Percentiles rank a stretch among this genome's conserved stretches.
Evolutionary conservation across 2,329 filamentous ascomycete species (phyloP).

Genomic region (Phialophora verrucosa): DNA sequence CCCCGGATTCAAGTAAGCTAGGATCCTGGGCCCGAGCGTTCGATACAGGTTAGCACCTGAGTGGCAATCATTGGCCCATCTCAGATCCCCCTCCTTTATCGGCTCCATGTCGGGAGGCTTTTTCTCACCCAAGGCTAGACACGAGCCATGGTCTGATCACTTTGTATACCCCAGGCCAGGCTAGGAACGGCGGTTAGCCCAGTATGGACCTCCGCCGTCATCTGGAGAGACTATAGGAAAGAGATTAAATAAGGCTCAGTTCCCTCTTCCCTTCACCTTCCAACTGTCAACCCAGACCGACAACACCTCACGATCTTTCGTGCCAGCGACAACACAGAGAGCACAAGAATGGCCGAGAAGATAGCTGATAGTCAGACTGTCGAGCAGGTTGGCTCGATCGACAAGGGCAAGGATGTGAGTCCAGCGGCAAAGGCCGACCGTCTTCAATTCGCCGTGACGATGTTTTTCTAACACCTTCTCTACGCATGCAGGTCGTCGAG

Average conservation of each 20-base stretch:
- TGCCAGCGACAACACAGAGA: background rate
- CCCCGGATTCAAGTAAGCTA: conserved; percentile 30
- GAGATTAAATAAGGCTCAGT: conserved; percentile 18
- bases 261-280: background rate
- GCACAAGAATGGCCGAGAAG: conserved; percentile 35
- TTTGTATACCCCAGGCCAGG: conserved; percentile 10
- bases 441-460: background rate
- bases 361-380: conserved; percentile 20
- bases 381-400: conserved; percentile 28
- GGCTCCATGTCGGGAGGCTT: conserved; percentile 29
- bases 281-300: conserved; percentile 8
- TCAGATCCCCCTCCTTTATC: conserved; percentile 23
- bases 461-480: background rate
- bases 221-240: conserved; percentile 3
- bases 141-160: conserved; percentile 16
- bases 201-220: conserved; percentile 15
- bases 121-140: conserved; percentile 10
- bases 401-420: conserved; percentile 35
- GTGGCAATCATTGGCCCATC: conserved; percentile 15
- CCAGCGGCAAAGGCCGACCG: background rate
- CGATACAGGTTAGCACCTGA: conserved; percentile 3
- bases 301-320: conserved; percentile 20
- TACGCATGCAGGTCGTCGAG: conserved; percentile 28
- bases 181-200: conserved; percentile 21
- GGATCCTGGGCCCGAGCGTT: conserved; percentile 13